Evolutionary conservation across 257 asterid species (phyloP), one percentile per base, ranked within the genome.

Genomic region (Gentiana dahurica): DNA sequence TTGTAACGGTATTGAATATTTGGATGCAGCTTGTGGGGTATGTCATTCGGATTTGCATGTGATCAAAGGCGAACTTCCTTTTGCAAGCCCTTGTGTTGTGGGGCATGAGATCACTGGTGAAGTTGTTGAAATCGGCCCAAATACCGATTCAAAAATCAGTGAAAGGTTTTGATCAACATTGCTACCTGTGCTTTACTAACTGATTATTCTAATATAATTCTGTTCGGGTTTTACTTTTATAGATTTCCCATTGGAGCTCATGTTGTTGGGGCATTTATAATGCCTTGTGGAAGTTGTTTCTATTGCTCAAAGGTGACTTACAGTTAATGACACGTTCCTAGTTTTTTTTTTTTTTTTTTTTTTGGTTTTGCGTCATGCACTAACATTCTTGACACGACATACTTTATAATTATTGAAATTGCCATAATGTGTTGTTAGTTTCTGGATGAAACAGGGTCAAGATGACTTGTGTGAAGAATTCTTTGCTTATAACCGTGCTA

Each of bases 21-120:
- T 58, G 44, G 49, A 52, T 77, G 77, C 89, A 91, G 98, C 96
- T n/a, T 91, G 98, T 71, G 98, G 98, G 15, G 97, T 87, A n/a
- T 91, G 98, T 71, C 98, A 91, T 72, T 91, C 98, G 11, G 98
- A 91, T 76, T 75, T 91, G 65, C 98, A 91, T 59, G 98, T 91
- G 60, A 72, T 91, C 32, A 91, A 91, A 81, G 98, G 98, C 24
- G 98, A 91, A 71, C 81, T 91, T 64, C 98, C 96, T 5, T 91
- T 91, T 70, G 74, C 97, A 62, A 79, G 85, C 69, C 98, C 98
- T 60, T 91, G 98, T 67, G 95, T 85, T 54, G 76, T 87, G 13
- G 98, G 98, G 39, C 98, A 87, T 60, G 98, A 91, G 87, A 87
- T 91, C 43, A 87, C 98, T 12, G 98, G 98, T 57, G 97, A 91